Conservation (phyloP, 2,329 filamentous ascomycete genomes). For the Monosporascus sp. region DNA sequence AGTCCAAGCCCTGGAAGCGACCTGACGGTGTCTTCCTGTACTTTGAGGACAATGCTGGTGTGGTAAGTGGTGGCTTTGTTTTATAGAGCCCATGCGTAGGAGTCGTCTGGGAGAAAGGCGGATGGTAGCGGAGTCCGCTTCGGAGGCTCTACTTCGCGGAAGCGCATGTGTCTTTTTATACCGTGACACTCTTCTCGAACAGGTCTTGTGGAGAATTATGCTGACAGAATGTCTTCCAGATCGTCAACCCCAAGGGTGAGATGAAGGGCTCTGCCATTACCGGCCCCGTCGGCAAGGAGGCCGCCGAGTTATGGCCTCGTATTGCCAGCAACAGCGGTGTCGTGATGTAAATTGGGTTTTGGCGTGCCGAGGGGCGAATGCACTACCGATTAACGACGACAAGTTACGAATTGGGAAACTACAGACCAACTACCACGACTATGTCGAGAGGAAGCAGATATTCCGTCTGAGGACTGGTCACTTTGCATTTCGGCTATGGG, state of each 20-base stretch:
- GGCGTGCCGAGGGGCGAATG: conserved; percentile 12
- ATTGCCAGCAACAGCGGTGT: conserved; percentile 99
- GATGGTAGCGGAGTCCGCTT: not conserved
- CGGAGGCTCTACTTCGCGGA: not conserved
- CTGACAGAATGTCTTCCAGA: conserved; percentile 50
- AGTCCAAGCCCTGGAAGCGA: conserved; percentile 99
- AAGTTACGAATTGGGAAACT: conserved; percentile 22
- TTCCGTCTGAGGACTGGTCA: conserved; percentile 37
- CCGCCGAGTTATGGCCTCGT: conserved; percentile 99
- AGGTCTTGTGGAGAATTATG: conserved; percentile 5
- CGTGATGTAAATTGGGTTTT: conserved; percentile 77
- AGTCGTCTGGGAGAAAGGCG: not conserved
- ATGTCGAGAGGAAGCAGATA: conserved; percentile 9
- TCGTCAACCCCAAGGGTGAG: conserved; percentile 99
- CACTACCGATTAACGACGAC: conserved; percentile 18
- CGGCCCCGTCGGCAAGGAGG: conserved; percentile 98
- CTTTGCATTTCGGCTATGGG: conserved; percentile 50
- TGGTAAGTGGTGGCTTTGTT: conserved; percentile 57
- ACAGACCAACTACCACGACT: conserved; percentile 13
- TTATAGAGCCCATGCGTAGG: not conserved
- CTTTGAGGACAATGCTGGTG: conserved; percentile 99
- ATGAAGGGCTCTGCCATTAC: conserved; percentile 99
- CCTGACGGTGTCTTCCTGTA: conserved; percentile 98
- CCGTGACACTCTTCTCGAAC: no score
- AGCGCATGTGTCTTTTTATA: no score